These are phyloP conservation scores for Tylopilus vinaceipallidus DNA, from an alignment of 768 basidiomycete genomes.

Conservation along the genomic window DNA sequence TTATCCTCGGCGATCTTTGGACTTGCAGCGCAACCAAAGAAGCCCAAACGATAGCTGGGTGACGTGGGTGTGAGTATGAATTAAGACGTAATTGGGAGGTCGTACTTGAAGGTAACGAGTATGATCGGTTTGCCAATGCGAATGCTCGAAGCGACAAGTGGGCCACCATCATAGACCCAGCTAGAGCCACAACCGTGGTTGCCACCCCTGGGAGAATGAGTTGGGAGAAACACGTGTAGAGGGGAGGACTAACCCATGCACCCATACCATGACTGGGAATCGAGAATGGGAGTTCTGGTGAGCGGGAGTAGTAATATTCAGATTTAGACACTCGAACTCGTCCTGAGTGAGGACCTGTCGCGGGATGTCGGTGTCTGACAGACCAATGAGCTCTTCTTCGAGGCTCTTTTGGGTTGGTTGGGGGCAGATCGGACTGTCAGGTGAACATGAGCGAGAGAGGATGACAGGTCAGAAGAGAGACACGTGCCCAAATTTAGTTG, in stretches of 20 bases:
- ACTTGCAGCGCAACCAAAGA: slow-evolving; percentile 75
- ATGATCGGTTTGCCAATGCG: slow-evolving; percentile 62
- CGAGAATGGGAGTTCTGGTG: slow-evolving; percentile 50
- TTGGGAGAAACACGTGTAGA: slow-evolving; percentile 7
- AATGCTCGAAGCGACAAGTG: slow-evolving; percentile 68
- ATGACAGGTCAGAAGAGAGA: slow-evolving; percentile 7
- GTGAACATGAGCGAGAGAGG: slow-evolving; percentile 2
- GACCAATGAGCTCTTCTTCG: slow-evolving; percentile 63
- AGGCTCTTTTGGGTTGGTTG: slow-evolving; percentile 48
- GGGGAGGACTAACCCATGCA: slow-evolving; percentile 65
- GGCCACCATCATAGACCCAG: slow-evolving; percentile 76
- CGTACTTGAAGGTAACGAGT: slow-evolving; percentile 75
- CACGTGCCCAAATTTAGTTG: slow-evolving; percentile 63
- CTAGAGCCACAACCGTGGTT: slow-evolving; percentile 71
- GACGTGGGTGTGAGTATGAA: slow-evolving; percentile 9
- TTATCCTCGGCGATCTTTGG: slow-evolving; percentile 68
- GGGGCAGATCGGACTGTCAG: slow-evolving; percentile 69
- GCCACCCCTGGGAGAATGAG: slow-evolving; percentile 52
- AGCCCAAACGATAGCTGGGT: slow-evolving; percentile 68
- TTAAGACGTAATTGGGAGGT: slow-evolving; percentile 20
- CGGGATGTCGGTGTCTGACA: slow-evolving; percentile 52
- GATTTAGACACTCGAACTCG: slow-evolving; percentile 78
- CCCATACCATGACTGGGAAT: slow-evolving; percentile 79
- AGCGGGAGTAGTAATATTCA: slow-evolving; percentile 77
- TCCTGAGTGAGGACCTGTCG: slow-evolving; percentile 57